Percentiles rank a stretch among this genome's conserved stretches.
phyloP scores from a whole-genome alignment of 768 basidiomycete genomes.

The Flagelloscypha sp. region DNA sequence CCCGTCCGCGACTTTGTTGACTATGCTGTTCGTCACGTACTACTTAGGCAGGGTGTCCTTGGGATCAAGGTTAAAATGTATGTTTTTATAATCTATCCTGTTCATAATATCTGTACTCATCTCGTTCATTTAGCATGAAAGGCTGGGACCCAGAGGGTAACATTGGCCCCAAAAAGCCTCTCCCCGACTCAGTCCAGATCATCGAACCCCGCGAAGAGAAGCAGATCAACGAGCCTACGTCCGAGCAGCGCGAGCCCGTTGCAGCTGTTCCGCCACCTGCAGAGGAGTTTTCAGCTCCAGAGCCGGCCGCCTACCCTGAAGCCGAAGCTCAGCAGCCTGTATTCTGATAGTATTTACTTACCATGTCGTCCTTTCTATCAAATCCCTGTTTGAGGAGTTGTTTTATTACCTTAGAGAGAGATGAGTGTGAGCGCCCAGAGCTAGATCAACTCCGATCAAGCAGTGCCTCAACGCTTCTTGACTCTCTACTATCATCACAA shows the following conservation, averaged over 20 bases:
- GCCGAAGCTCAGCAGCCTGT: no score
- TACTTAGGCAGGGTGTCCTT: constrained; percentile 96
- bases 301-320: constrained; percentile 28
- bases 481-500: no score
- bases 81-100: constrained; percentile 14
- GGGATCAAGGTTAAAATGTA: constrained; percentile 99
- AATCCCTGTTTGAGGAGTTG: no score
- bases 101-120: constrained; percentile 10
- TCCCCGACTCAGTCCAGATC: constrained; percentile 91
- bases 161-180: constrained; percentile 82
- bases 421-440: no score
- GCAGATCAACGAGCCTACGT: constrained; percentile 78
- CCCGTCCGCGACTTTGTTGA: constrained; percentile 95
- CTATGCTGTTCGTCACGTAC: constrained; percentile 94
- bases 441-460: no score
- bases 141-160: constrained; percentile 89
- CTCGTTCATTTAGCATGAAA: constrained; percentile 69
- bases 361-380: no score
- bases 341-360: no score
- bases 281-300: constrained; percentile 41
- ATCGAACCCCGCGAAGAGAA: constrained; percentile 88
- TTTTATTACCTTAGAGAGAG: no score
- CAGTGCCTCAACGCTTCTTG: no score
- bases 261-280: constrained; percentile 36
- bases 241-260: constrained; percentile 75